These are phyloP conservation scores for Acrasis kona DNA, from an alignment of 78 protist genomes.

Conservation along the genomic window DNA sequence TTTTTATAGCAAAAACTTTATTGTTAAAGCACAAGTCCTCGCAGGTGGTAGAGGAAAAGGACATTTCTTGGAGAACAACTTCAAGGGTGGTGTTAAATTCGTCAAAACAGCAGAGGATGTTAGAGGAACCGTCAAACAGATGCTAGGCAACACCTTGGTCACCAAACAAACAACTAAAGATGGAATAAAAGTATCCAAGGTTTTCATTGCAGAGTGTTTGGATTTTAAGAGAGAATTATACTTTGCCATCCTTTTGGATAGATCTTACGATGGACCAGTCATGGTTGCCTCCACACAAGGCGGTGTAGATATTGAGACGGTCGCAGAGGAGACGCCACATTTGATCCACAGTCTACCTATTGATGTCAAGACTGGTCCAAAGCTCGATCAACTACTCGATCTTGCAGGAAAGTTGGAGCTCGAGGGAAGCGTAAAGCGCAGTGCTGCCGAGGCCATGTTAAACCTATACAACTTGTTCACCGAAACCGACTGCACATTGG, in stretches of 20 bases:
- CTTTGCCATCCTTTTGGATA: conserved; percentile 93
- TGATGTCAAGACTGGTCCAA: conserved; percentile 2
- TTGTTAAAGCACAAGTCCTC: conserved; percentile 83
- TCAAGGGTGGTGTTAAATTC: neutral
- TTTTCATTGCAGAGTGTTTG: conserved; percentile 28
- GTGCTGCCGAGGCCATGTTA: conserved; percentile 33
- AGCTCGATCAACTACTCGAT: neutral
- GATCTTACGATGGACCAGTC: conserved; percentile 26
- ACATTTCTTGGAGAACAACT: conserved; percentile 32
- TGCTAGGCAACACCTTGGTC: conserved; percentile 81
- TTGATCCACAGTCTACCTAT: conserved; percentile 13
- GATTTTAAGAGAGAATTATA: conserved; percentile 64
- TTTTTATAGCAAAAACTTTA: conserved; percentile 9
- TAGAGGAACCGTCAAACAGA: conserved; percentile 48
- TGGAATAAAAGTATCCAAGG: conserved; percentile 63
- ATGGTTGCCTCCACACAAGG: conserved; percentile 51
- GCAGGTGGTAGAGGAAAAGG: conserved; percentile 99
- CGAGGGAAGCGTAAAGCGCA: neutral
- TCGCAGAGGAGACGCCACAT: conserved; percentile 38
- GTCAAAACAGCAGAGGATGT: conserved; percentile 9
- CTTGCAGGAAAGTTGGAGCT: conserved; percentile 19
- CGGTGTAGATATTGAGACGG: conserved; percentile 87
- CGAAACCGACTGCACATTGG: conserved; percentile 71
- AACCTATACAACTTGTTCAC: conserved; percentile 63
- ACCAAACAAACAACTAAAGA: conserved; percentile 87